Base-by-base conservation (phyloP, 345 rosid species). In the Abelmoschus esculentus region DNA sequence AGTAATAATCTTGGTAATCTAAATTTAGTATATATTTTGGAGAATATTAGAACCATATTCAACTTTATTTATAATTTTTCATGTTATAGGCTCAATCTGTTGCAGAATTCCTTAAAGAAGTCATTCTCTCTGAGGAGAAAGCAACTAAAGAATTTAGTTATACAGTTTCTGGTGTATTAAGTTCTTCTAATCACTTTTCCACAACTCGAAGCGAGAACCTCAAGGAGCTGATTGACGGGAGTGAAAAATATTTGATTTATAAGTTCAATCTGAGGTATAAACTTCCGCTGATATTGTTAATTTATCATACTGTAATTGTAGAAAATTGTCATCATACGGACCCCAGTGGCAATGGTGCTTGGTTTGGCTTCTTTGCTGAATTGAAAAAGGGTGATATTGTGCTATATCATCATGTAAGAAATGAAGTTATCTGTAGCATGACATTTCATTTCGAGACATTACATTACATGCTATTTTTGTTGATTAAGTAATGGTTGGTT, bases 251-350 rank as follows among this genome's bases (percentile, higher is more conserved):
- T 19, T 60, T 74, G 65, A 75, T 93, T 46, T 93, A 90, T 73
- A 93, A 81, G 78, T 91, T 93, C 69, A 83, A 82, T 78, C 70
- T 80, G 69, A 87, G 96, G 98, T 90, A 81, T 71, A 70, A 50
- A 8, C 50, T 72, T 67, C 26, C 14, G 49, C 57, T 59, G 57
- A 10, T 19, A 77, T 63, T 67, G 29, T 8, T 47, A 28, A 38
- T 54, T 59, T 70, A 3, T n/a, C 13, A 5, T 44, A 31, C 7
- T 54, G 4, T 69, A 52, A 12, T 18, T 11, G 32, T 69, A 69
- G 19, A 54, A 0, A 10, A 10, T 54, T 34, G 7, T 53, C 55
- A 65, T 50, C 44, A 31, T 14, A n/a, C n/a, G 36, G 8, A 26
- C 18, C 15, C 19, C 4, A 2, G 42, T 29, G 7, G 59, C 2